Base-by-base conservation (phyloP, 1,139 yeast genomes). In the Zhuliangozyma parablackwelliae region DNA sequence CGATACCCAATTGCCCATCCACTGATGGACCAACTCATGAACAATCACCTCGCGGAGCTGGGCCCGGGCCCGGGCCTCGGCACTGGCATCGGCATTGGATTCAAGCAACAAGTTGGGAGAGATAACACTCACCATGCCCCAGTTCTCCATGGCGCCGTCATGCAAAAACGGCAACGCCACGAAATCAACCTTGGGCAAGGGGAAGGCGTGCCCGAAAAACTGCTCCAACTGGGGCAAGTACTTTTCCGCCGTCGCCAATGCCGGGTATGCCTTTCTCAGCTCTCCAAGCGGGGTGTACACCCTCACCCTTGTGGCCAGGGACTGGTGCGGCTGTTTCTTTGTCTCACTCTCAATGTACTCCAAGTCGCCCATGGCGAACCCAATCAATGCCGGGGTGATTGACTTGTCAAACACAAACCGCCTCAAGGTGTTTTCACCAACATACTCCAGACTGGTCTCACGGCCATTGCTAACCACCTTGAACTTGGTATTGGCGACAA, bases 101-200 rank as follows among this genome's bases (percentile, higher is more conserved):
- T 65, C 59, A 20, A 75, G 44, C 13, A 80, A 54, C 10, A 80
- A 50, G 44, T 76, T 80, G 21, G 50, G 46, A 34, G 75, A 69
- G 40, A 80, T 71, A 7, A 82, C 68, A 3, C 82, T 74, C 26
- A 83, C 69, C 61, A 82, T 60, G 3, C 87, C 85, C 77, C 84
- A 80, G 51, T 83, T 82, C 53, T 84, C 94, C 81, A 82, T 84
- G 5, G 86, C 92, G 41, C 86, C 84, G 54, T 83, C 90, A 26
- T 78, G 69, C 41, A 84, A 65, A 48, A 79, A 82, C 6, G 92
- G 92, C 10, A 84, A 55, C 1, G 84, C 75, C 2, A 80, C 74
- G 33, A 84, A 60, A 51, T 83, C 92, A 29, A 83, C 56, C 47
- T 84, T 84, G 6, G 65, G 59, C 44, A 81, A 60, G 1, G 90